Base-by-base conservation (phyloP, 768 basidiomycete genomes). In the Naganishia kalamii region DNA sequence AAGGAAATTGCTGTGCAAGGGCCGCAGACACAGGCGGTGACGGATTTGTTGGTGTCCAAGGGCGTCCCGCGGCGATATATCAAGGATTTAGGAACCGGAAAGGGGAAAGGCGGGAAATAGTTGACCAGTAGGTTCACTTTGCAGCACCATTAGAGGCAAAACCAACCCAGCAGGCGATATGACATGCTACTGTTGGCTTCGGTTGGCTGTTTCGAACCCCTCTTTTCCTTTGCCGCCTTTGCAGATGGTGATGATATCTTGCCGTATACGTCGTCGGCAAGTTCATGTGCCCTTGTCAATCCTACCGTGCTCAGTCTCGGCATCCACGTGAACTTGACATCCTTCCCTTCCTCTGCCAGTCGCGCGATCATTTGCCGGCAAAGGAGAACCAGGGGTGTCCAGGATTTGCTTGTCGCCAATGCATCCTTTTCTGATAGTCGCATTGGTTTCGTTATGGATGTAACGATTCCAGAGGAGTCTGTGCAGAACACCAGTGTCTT, bases 51-150 rank as follows among this genome's bases (percentile, higher is more conserved):
- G 43, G 74, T 83, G 2, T 81, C 79, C 25, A 85, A 83, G 68
- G 90, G 92, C 0, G 83, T 93, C 33, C 89, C 90, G 29, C 88
- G 87, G 80, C 82, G 82, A 71, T 93, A 89, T 88, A 87, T 93
- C 59, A 84, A 85, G 72, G 54, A 57, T 57, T 17, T 57, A 8
- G 35, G 54, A 23, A 37, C 54, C 13, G 54, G 54, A 57, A 57
- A 57, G 37, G 35, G 33, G 17, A 57, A 57, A 32, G 54, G 35
- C 7, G 54, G 54, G 27, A 57, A 57, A 57, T 57, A 54, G 54
- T 52, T 30, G 33, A 17, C 7, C 37, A 17, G 3, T 37, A 11
- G 54, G 23, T 17, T 40, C 7, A 7, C 37, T 40, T 17, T 40
- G 37, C 17, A 10, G 43, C 21, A n/a, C 19, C 6, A 11, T n/a